A percentile compares a stretch with the other conserved stretches of the same genome.
Evolutionary conservation across 306 rosid genomes (phyloP).

Genomic region (Quercus rubra): DNA sequence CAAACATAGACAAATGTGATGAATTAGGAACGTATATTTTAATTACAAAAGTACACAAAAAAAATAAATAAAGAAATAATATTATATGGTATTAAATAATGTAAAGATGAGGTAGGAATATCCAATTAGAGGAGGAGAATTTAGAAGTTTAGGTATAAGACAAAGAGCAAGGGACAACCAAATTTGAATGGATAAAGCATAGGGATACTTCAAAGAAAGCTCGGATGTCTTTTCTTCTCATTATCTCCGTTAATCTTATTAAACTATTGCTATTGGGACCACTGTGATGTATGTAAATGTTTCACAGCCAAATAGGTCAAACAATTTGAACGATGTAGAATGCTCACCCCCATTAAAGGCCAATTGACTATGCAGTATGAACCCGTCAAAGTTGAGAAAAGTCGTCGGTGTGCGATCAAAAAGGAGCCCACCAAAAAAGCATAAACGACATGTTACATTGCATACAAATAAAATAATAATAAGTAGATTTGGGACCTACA

Average conservation of each 20-base stretch:
- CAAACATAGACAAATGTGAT: no score
- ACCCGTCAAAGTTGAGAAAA: not conserved
- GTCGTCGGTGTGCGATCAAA: constrained; percentile 4
- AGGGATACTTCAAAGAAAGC: not conserved
- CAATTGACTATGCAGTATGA: constrained; percentile 1
- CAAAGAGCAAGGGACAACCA: not conserved
- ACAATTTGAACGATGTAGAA: not conserved
- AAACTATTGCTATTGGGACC: no score
- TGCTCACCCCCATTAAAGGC: not conserved
- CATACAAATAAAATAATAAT: not conserved
- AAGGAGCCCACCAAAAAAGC: not conserved
- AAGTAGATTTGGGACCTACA: not conserved
- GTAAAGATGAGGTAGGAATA: not conserved
- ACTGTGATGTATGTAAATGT: no score
- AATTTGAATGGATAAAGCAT: constrained; percentile 6
- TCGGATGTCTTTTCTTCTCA: not conserved
- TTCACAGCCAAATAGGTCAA: not conserved
- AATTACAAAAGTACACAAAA: no score
- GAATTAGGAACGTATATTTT: no score
- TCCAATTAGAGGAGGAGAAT: not conserved
- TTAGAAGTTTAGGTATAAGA: not conserved
- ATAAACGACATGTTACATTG: constrained; percentile 14
- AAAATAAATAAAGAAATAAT: not conserved
- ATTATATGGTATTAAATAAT: not conserved
- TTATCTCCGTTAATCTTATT: not conserved